Evolutionary conservation across 2,329 filamentous ascomycete genomes (phyloP).

Genomic region (Cryphonectria parasitica): DNA sequence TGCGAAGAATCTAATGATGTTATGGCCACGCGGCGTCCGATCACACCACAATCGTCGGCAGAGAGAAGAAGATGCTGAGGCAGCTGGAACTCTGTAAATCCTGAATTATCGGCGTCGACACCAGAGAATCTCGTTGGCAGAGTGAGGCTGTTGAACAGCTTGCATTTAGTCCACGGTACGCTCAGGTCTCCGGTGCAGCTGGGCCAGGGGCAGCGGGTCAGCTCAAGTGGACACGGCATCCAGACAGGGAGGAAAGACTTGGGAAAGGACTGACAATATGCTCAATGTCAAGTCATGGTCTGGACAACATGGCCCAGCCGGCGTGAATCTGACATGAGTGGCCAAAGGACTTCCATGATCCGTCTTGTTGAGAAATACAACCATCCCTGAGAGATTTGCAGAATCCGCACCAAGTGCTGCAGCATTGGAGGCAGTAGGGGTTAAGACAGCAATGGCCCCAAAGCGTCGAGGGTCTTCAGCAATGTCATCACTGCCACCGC

Average conservation of each 20-base stretch:
- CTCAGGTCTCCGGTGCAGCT: constrained; percentile 14
- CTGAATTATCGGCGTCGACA: background rate
- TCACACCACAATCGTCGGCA: constrained; percentile 25
- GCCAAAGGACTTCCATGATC: constrained; percentile 1
- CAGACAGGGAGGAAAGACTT: background rate
- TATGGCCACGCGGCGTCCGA: constrained; percentile 27
- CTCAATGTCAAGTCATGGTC: background rate
- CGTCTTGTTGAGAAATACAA: background rate
- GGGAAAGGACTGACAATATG: constrained; percentile 1
- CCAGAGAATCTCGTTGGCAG: background rate
- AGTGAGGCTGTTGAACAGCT: background rate
- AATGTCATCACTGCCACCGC: background rate
- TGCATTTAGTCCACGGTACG: constrained; percentile 6
- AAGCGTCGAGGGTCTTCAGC: constrained; percentile 2
- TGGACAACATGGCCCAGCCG: background rate
- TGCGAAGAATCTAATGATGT: background rate
- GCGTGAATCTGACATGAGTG: constrained; percentile 8
- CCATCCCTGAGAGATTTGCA: background rate
- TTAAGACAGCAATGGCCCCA: constrained; percentile 9
- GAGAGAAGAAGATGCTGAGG: constrained; percentile 20
- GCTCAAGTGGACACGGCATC: background rate
- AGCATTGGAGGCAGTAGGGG: background rate
- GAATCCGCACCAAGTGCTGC: background rate
- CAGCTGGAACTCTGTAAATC: constrained; percentile 7
- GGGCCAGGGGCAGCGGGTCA: background rate